Evolutionary conservation across 768 basidiomycete genomes (phyloP).

Genomic region (Leccinum subtestaceum): DNA sequence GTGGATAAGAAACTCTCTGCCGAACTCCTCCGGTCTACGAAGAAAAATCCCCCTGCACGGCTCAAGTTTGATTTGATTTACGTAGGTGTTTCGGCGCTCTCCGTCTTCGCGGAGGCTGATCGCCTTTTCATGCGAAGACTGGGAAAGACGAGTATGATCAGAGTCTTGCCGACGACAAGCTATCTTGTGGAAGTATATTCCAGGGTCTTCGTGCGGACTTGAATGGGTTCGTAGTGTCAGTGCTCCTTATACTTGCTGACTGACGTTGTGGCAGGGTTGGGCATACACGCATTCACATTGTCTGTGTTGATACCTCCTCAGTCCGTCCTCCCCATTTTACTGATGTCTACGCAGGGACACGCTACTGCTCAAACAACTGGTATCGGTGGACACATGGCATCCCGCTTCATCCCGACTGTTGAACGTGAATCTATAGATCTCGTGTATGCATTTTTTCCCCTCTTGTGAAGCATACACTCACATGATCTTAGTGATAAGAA

Average conservation of each 20-base stretch:
- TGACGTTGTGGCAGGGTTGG: conserved; percentile 6
- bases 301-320: not conserved
- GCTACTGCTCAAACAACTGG: conserved; percentile 15
- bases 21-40: conserved; percentile 87
- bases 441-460: conserved; percentile 1
- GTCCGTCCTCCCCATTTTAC: not conserved
- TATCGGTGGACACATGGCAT: conserved; percentile 19
- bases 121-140: conserved; percentile 46
- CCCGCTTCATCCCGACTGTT: conserved; percentile 15
- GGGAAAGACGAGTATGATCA: conserved; percentile 79
- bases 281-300: conserved; percentile 17
- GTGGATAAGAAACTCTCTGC: conserved; percentile 61
- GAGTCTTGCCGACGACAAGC: conserved; percentile 65
- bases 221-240: conserved; percentile 56
- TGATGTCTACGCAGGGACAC: conserved; percentile 5
- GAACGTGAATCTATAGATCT: conserved; percentile 18
- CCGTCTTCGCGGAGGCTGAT: not conserved
- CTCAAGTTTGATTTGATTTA: conserved; percentile 85
- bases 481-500: conserved; percentile 7
- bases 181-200: conserved; percentile 75
- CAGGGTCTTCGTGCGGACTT: conserved; percentile 84
- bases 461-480: not conserved
- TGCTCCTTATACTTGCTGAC: not conserved
- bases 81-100: conserved; percentile 14
- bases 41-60: conserved; percentile 83